These are phyloP conservation scores for Cladophialophora bantiana DNA, from an alignment of 2,329 filamentous ascomycete species.

Conservation along the genomic window DNA sequence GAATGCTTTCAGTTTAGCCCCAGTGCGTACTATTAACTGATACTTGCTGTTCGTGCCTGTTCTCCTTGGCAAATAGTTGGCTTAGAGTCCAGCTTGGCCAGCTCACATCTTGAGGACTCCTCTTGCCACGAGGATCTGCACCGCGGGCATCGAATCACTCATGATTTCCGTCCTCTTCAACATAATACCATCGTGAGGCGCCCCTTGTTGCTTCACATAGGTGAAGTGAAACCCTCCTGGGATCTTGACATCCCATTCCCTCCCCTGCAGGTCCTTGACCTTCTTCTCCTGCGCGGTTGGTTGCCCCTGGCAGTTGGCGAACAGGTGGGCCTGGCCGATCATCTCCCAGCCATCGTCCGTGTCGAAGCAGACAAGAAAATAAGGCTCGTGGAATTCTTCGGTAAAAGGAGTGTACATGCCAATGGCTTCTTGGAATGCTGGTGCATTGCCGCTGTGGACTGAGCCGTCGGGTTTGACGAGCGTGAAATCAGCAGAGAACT, in stretches of 20 bases:
- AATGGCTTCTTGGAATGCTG: conserved; percentile 26
- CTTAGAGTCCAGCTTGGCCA: not conserved
- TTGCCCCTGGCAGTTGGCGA: conserved; percentile 28
- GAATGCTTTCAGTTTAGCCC: not conserved
- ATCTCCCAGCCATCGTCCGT: conserved; percentile 32
- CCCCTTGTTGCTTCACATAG: conserved; percentile 32
- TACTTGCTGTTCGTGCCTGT: not conserved
- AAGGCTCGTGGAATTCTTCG: conserved; percentile 35
- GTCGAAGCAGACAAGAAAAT: conserved; percentile 33
- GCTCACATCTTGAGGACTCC: conserved; percentile 30
- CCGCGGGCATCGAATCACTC: conserved; percentile 31
- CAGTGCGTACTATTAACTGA: not conserved
- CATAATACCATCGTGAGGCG: conserved; percentile 32
- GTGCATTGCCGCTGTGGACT: conserved; percentile 21
- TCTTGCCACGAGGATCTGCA: conserved; percentile 36
- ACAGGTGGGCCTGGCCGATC: conserved; percentile 35
- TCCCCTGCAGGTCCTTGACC: conserved; percentile 30
- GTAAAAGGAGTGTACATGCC: conserved; percentile 33
- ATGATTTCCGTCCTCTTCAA: conserved; percentile 32
- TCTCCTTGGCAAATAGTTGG: not conserved
- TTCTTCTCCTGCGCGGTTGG: conserved; percentile 25
- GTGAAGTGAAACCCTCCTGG: conserved; percentile 31
- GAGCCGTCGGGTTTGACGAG: conserved; percentile 34
- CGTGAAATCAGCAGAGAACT: conserved; percentile 25
- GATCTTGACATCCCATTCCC: conserved; percentile 38